phyloP scores from a whole-genome alignment of 345 rosid genomes.

The Melaleuca alternifolia region DNA sequence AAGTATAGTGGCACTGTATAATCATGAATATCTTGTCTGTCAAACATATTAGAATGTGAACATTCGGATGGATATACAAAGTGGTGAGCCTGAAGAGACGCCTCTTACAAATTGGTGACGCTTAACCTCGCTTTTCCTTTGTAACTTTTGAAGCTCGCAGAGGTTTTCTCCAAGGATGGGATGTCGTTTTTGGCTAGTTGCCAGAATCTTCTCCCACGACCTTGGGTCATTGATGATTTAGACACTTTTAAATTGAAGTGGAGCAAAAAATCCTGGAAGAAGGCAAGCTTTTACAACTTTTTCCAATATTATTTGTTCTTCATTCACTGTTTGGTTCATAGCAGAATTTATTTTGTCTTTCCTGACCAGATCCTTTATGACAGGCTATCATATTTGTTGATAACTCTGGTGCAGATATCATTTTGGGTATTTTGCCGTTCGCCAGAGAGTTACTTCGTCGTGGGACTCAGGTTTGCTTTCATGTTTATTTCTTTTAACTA shows the following conservation, averaged over 20 bases:
- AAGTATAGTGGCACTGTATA: background rate
- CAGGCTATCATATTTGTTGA: slow-evolving; percentile 96
- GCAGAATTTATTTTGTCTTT: background rate
- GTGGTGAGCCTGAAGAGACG: background rate
- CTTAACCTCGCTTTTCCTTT: background rate
- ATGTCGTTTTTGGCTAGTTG: slow-evolving; percentile 93
- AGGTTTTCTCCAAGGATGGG: slow-evolving; percentile 94
- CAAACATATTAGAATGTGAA: background rate
- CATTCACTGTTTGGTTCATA: background rate
- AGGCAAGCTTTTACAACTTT: slow-evolving; percentile 29
- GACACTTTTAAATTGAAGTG: slow-evolving; percentile 70
- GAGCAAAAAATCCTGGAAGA: slow-evolving; percentile 89
- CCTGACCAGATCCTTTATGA: slow-evolving; percentile 9
- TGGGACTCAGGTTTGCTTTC: slow-evolving; percentile 70
- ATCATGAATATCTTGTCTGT: background rate
- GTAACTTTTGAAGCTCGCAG: slow-evolving; percentile 68
- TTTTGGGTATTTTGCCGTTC: slow-evolving; percentile 90
- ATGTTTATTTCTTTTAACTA: background rate
- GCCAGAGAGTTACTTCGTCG: slow-evolving; percentile 79
- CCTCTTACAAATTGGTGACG: background rate
- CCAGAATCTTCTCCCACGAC: slow-evolving; percentile 84
- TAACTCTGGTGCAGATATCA: slow-evolving; percentile 96
- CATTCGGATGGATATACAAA: background rate
- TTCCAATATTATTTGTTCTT: background rate
- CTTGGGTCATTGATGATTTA: slow-evolving; percentile 96